These are phyloP conservation scores for Phytophthora citricola DNA, from an alignment of 352 stramenopile genomes.

Conservation along the genomic window DNA sequence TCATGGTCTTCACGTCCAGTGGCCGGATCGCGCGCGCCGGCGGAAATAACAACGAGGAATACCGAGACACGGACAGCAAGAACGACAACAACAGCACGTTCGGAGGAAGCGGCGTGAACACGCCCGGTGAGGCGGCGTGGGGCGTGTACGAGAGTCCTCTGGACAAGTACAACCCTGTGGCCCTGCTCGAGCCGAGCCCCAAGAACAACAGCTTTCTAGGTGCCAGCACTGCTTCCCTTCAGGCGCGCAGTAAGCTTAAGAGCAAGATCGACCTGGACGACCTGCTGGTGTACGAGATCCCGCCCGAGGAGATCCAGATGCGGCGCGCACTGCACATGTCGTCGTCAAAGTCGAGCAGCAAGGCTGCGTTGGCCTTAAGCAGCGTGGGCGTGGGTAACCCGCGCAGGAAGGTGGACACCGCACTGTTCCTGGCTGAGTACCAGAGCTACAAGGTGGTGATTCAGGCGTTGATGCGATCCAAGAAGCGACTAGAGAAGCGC, in stretches of 20 bases:
- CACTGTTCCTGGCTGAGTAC: constrained; percentile 70
- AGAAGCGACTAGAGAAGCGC: constrained; percentile 57
- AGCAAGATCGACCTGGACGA: constrained; percentile 68
- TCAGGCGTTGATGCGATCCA: constrained; percentile 60
- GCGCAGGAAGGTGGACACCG: constrained; percentile 33
- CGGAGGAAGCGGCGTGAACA: constrained; percentile 39
- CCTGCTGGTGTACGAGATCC: constrained; percentile 80
- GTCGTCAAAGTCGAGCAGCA: constrained; percentile 34
- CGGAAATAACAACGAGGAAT: constrained; percentile 35
- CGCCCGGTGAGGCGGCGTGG: constrained; percentile 24
- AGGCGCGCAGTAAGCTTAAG: constrained; percentile 47
- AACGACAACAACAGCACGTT: constrained; percentile 60
- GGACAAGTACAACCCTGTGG: constrained; percentile 59
- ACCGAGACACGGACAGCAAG: constrained; percentile 49
- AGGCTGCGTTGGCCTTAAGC: constrained; percentile 38
- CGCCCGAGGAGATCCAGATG: constrained; percentile 69
- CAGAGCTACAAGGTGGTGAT: constrained; percentile 76
- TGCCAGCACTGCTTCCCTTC: constrained; percentile 38
- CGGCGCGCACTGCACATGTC: constrained; percentile 42
- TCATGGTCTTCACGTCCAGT: constrained; percentile 39
- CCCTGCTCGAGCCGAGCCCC: constrained; percentile 67
- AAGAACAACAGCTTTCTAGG: constrained; percentile 31
- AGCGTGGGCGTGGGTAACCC: constrained; percentile 28
- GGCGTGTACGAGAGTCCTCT: constrained; percentile 38
- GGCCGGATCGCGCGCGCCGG: constrained; percentile 33